phyloP scores from a whole-genome alignment of 2,329 filamentous ascomycete genomes.

The Ceratocystis colombiana region DNA sequence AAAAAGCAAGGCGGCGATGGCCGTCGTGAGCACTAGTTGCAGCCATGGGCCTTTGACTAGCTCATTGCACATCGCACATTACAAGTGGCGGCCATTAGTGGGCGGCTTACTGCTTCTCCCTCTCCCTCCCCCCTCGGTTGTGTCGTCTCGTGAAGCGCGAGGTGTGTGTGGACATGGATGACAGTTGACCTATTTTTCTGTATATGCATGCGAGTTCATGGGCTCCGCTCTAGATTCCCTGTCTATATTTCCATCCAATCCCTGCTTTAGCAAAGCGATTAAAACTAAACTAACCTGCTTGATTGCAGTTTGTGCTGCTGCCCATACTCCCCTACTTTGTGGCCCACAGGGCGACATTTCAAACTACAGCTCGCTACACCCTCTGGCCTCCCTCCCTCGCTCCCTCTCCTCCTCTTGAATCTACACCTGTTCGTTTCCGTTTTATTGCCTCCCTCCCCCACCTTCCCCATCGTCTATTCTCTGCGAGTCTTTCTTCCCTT shows the following conservation, averaged over 20 bases:
- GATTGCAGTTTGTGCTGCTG: neutral
- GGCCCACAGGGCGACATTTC: neutral
- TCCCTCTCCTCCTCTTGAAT: neutral
- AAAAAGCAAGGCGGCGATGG: slow-evolving; percentile 8
- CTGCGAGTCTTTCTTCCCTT: neutral
- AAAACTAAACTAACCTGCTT: slow-evolving; percentile 7
- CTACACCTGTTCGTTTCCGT: slow-evolving; percentile 17
- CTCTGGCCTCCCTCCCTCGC: neutral
- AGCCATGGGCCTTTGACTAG: neutral
- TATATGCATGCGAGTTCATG: slow-evolving; percentile 3
- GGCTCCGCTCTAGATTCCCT: neutral
- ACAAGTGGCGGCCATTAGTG: neutral
- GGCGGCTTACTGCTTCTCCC: slow-evolving; percentile 3
- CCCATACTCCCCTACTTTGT: neutral
- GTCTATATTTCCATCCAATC: slow-evolving; percentile 13
- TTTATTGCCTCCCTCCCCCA: slow-evolving; percentile 6
- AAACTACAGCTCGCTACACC: slow-evolving; percentile 3
- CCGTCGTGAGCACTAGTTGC: neutral
- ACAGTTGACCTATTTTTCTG: neutral
- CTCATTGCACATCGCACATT: neutral
- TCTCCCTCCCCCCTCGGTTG: neutral
- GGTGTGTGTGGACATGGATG: neutral
- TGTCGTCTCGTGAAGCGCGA: slow-evolving; percentile 8
- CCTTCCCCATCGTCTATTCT: slow-evolving; percentile 5
- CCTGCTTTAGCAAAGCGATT: slow-evolving; percentile 1